phyloP scores from a whole-genome alignment of 225 moss, liverwort and hornwort species.

The Marchantia paleacea region DNA sequence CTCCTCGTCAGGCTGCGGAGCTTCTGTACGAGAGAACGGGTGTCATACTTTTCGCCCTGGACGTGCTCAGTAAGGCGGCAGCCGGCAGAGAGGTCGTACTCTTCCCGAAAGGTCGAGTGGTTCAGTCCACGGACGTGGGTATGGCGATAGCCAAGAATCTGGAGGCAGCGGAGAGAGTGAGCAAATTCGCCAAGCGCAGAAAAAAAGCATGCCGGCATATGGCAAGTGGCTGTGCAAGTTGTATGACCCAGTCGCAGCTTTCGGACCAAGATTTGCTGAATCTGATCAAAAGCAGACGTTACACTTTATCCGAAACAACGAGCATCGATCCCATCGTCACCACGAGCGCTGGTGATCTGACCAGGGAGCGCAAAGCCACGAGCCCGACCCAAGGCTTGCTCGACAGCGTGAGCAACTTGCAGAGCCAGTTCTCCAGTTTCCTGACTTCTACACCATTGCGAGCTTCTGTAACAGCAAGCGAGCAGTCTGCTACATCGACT shows the following conservation, averaged over 20 bases:
- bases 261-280: slow-evolving; percentile 31
- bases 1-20: slow-evolving; percentile 34
- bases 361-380: slow-evolving; percentile 23
- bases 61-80: slow-evolving; percentile 24
- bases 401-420: slow-evolving; percentile 41
- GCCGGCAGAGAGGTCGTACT: slow-evolving; percentile 39
- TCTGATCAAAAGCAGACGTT: slow-evolving; percentile 38
- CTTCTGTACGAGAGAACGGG: slow-evolving; percentile 38
- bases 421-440: slow-evolving; percentile 32
- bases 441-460: slow-evolving; percentile 9
- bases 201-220: slow-evolving; percentile 28
- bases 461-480: background rate
- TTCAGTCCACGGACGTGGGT: slow-evolving; percentile 35
- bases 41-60: slow-evolving; percentile 45
- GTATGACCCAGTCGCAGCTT: slow-evolving; percentile 22
- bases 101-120: slow-evolving; percentile 37
- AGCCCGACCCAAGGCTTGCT: slow-evolving; percentile 35
- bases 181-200: slow-evolving; percentile 28
- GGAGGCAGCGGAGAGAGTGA: slow-evolving; percentile 41
- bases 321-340: slow-evolving; percentile 18
- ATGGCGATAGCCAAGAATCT: slow-evolving; percentile 45
- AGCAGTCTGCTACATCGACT: slow-evolving; percentile 13
- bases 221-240: slow-evolving; percentile 31
- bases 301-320: slow-evolving; percentile 5
- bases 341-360: slow-evolving; percentile 21